These are phyloP conservation scores for Calvatia gigantea DNA, from an alignment of 768 basidiomycete species.

Conservation along the genomic window DNA sequence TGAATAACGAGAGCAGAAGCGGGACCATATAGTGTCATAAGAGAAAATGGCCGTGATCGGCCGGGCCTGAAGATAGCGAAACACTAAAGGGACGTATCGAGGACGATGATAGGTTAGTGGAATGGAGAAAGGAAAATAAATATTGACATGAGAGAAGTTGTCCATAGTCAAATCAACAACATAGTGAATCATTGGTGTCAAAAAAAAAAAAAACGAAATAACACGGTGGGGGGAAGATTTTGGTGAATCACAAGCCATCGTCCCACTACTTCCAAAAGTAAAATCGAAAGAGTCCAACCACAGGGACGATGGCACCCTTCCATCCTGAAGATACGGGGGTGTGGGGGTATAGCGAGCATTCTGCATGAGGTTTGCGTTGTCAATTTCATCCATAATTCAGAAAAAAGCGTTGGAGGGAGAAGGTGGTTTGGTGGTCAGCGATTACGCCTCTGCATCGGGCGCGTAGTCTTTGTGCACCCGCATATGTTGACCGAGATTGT, in stretches of 20 bases:
- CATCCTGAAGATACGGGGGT: slow-evolving; percentile 2
- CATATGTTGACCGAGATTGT: slow-evolving; percentile 88
- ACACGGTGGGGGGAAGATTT: background rate
- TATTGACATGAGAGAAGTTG: background rate
- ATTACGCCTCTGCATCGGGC: slow-evolving; percentile 21
- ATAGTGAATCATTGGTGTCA: background rate
- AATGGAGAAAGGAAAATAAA: background rate
- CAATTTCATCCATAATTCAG: background rate
- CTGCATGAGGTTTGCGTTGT: background rate
- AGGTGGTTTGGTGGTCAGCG: slow-evolving; percentile 9
- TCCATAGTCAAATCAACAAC: background rate
- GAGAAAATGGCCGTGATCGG: background rate
- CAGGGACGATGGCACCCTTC: slow-evolving; percentile 8
- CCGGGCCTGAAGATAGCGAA: background rate
- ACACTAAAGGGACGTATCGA: background rate
- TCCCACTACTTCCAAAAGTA: background rate
- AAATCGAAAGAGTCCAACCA: background rate
- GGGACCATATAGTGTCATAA: background rate
- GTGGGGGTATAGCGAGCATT: background rate
- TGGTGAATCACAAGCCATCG: slow-evolving; percentile 1
- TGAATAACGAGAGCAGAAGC: background rate
- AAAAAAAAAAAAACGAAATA: background rate
- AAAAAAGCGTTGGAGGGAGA: slow-evolving; percentile 14
- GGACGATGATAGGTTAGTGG: background rate
- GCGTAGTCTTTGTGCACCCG: slow-evolving; percentile 66